Evolutionary conservation across 2,329 filamentous ascomycete species (phyloP), one percentile per base, ranked within the genome.

Genomic region (Exutisphaerella laricina): DNA sequence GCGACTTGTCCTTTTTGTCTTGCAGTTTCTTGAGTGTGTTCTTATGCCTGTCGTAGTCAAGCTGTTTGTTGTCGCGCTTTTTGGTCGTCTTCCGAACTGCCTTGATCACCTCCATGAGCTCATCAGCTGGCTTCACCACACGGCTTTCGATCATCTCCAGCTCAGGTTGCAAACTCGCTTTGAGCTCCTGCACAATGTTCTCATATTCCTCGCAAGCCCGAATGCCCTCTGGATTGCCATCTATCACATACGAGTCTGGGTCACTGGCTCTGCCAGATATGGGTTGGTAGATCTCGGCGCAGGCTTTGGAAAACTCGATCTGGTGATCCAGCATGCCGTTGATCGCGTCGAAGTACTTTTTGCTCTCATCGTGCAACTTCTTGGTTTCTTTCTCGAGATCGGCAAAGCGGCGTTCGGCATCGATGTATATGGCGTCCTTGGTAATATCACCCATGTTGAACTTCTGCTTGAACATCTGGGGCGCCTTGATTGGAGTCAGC

Each of bases 321-420:
- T 98, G 92, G 70, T 97, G 89, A 62, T 74, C 79, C 59, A 98
- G 78, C 92, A 98, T 98, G 74, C 85, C 86, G 70, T 97, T 96
- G 71, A 98, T 96, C 63, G 92, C 87, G 41, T 95, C 82, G 59
- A 94, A 96, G 68, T 98, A 98, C 71, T 94, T 96, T 67, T 89
- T 85, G 43, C 88, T 94, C 69, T 97, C 90, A 71, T 95, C 88
- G 69, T 97, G 90, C 21, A 96, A 81, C 67, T 85, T 90, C 75
- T 96, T 97, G 25, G 92, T 97, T 71, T 98, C 89, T 62, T 74
- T 84, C 69, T 98, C 92, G 52, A 98, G 78, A 70, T 98, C 92
- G 53, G 88, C 76, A 64, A 56, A 98, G 36, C 92, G 83, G 50
- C 89, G 81, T 66, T 98, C 92, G 51, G 92, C 87, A 67, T 98